These are phyloP conservation scores for Metarhizium rileyi DNA, from an alignment of 2,329 filamentous ascomycete genomes.

Conservation along the genomic window DNA sequence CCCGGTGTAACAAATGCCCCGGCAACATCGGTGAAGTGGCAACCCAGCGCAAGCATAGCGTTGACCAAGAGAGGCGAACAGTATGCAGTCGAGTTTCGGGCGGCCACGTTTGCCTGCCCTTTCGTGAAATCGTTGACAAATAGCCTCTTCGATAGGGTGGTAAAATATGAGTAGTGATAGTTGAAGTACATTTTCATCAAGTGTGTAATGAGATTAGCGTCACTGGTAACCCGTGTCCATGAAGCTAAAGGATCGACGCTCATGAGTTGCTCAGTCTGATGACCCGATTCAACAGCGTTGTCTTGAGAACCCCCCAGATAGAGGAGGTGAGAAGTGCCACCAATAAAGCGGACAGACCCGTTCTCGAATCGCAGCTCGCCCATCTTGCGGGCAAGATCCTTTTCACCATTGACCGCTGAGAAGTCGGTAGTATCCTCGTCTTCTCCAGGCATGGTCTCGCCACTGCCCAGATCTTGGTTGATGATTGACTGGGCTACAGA, in stretches of 20 bases:
- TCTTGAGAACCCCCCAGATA: constrained; percentile 52
- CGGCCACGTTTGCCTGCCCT: constrained; percentile 50
- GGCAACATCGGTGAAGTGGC: constrained; percentile 75
- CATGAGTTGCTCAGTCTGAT: constrained; percentile 34
- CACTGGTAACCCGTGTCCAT: constrained; percentile 80
- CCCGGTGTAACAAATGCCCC: constrained; percentile 62
- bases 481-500: constrained; percentile 43
- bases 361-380: constrained; percentile 81
- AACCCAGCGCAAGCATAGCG: constrained; percentile 84
- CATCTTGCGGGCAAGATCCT: constrained; percentile 84
- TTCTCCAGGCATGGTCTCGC: constrained; percentile 22
- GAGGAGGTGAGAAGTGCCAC: constrained; percentile 88
- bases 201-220: constrained; percentile 70
- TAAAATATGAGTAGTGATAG: constrained; percentile 97
- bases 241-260: constrained; percentile 64
- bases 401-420: constrained; percentile 49
- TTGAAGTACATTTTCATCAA: constrained; percentile 96
- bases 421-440: constrained; percentile 30
- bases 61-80: constrained; percentile 89
- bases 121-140: constrained; percentile 79
- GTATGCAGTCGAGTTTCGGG: constrained; percentile 51
- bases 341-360: constrained; percentile 81
- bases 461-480: constrained; percentile 26
- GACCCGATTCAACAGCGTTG: constrained; percentile 26
- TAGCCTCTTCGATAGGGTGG: constrained; percentile 72